Conservation (phyloP, 805 yeast species). For the Myxozyma neotropica region DNA sequence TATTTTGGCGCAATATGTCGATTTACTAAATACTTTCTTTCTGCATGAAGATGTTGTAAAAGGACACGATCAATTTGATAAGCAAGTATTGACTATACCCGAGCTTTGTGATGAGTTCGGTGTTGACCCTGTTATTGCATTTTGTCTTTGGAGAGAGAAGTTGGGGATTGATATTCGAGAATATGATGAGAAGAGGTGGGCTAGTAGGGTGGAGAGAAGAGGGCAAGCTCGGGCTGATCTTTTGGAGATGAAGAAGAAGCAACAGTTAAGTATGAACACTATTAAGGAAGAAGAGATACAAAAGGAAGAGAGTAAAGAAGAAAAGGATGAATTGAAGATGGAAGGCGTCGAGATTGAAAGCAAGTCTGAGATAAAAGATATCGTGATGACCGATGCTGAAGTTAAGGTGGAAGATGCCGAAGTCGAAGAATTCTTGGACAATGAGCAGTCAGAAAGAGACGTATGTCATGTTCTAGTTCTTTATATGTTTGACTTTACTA, state of each 20-base stretch:
- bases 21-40: slow-evolving; percentile 58
- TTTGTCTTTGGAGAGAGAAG: slow-evolving; percentile 69
- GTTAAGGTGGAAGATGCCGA: slow-evolving; percentile 66
- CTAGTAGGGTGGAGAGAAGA: slow-evolving; percentile 2
- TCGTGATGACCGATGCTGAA: slow-evolving; percentile 56
- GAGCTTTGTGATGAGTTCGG: slow-evolving; percentile 39
- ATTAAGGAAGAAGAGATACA: not conserved
- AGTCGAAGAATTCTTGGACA: slow-evolving; percentile 43
- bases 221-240: slow-evolving; percentile 26
- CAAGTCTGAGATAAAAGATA: slow-evolving; percentile 41
- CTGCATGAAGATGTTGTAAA: slow-evolving; percentile 15
- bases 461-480: too few species aligned
- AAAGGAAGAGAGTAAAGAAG: slow-evolving; percentile 1
- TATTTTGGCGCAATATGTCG: slow-evolving; percentile 65
- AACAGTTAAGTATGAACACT: not conserved
- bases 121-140: slow-evolving; percentile 58
- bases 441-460: slow-evolving; percentile 6
- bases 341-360: slow-evolving; percentile 35
- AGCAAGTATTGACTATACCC: slow-evolving; percentile 24
- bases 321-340: slow-evolving; percentile 33
- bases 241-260: slow-evolving; percentile 11
- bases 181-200: slow-evolving; percentile 33
- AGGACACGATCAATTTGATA: slow-evolving; percentile 10
- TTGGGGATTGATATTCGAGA: slow-evolving; percentile 42
- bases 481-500: too few species aligned